Evolutionary conservation across 805 yeast species (phyloP).

Genomic region (Candida qinlingensis): DNA sequence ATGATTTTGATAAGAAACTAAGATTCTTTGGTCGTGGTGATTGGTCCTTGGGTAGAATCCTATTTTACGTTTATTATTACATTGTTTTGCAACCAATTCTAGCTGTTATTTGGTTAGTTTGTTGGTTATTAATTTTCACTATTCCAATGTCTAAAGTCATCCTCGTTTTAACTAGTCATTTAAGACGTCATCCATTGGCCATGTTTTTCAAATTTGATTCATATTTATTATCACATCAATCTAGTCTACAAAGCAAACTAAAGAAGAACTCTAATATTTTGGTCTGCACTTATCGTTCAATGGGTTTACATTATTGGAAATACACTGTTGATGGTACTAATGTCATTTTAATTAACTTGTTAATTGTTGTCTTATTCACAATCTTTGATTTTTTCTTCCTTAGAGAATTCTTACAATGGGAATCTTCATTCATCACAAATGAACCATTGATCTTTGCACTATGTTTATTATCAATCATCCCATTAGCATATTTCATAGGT

Average conservation of each 20-base stretch:
- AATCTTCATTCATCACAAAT: slow-evolving; percentile 36
- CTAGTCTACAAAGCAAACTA: slow-evolving; percentile 8
- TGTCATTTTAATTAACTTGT: slow-evolving; percentile 81
- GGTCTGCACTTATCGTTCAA: slow-evolving; percentile 86
- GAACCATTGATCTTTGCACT: slow-evolving; percentile 64
- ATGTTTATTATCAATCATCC: slow-evolving; percentile 80
- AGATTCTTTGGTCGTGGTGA: slow-evolving; percentile 87
- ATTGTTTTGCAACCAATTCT: slow-evolving; percentile 64
- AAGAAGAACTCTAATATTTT: slow-evolving; percentile 49
- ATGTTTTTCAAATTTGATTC: slow-evolving; percentile 63
- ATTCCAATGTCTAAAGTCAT: slow-evolving; percentile 90
- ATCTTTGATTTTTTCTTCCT: slow-evolving; percentile 70
- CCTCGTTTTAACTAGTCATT: slow-evolving; percentile 61
- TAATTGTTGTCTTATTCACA: slow-evolving; percentile 74
- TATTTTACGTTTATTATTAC: slow-evolving; percentile 71
- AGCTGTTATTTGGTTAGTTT: slow-evolving; percentile 44
- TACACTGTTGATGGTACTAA: slow-evolving; percentile 96
- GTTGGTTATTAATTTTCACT: slow-evolving; percentile 84
- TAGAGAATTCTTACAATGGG: slow-evolving; percentile 38
- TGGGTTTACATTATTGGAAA: slow-evolving; percentile 91
- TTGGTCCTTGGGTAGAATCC: slow-evolving; percentile 81
- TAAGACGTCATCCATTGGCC: slow-evolving; percentile 88
- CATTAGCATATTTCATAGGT: slow-evolving; percentile 94
- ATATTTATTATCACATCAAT: slow-evolving; percentile 19
- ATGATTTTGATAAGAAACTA: slow-evolving; percentile 28